Conservation (phyloP, 306 rosid genomes). For the Castanea crenata region DNA sequence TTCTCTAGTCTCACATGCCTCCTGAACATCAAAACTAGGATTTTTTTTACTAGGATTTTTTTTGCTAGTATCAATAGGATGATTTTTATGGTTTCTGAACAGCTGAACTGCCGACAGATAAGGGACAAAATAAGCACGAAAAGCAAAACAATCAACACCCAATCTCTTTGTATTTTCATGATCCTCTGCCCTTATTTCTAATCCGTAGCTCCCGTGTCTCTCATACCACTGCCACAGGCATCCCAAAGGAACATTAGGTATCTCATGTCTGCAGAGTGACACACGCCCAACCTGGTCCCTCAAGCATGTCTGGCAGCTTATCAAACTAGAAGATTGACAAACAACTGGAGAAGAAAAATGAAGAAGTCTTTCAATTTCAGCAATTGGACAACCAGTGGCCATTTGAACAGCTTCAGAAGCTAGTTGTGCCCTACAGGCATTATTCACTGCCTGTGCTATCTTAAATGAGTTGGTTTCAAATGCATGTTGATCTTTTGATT, state of each 20-base stretch:
- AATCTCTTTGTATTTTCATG: conserved; percentile 37
- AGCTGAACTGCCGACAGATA: conserved; percentile 84
- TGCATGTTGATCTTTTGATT: conserved; percentile 27
- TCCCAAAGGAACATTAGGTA: conserved; percentile 53
- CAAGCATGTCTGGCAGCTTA: conserved; percentile 38
- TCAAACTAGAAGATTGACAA: conserved; percentile 30
- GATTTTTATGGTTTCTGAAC: conserved; percentile 39
- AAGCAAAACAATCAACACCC: conserved; percentile 41
- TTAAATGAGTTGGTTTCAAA: conserved; percentile 34
- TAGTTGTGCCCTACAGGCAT: conserved; percentile 45
- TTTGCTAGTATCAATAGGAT: conserved; percentile 9
- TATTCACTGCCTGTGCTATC: conserved; percentile 52
- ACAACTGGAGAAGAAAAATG: conserved; percentile 64
- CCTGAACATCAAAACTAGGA: conserved; percentile 29
- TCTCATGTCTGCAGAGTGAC: conserved; percentile 56
- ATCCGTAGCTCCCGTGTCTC: conserved; percentile 77
- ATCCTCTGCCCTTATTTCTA: conserved; percentile 66
- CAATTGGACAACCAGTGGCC: conserved; percentile 61
- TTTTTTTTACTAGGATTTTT: conserved; percentile 4
- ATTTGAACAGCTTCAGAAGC: conserved; percentile 58
- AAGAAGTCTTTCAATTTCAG: conserved; percentile 71
- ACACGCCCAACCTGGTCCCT: conserved; percentile 29
- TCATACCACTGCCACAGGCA: conserved; percentile 89
- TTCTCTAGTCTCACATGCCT: conserved; percentile 21
- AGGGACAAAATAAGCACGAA: conserved; percentile 79